These are phyloP conservation scores for Aspergillus asperescens DNA, from an alignment of 495 filamentous ascomycete genomes.

Conservation along the genomic window DNA sequence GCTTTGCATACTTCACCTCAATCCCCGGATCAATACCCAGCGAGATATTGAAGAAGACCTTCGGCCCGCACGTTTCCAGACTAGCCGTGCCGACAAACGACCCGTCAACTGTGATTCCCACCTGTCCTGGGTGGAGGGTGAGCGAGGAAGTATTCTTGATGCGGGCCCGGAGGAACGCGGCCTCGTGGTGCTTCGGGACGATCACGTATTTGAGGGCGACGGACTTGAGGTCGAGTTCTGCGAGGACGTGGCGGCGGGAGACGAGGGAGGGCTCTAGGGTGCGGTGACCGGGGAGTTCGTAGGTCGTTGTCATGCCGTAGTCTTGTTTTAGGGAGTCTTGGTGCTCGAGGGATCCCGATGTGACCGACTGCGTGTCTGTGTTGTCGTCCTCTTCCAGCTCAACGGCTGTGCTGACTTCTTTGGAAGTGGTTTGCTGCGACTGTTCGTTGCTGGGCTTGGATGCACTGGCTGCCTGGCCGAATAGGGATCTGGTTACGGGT, in stretches of 20 bases:
- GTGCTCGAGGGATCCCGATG: slow-evolving; percentile 14
- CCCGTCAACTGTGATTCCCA: slow-evolving; percentile 63
- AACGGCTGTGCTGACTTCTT: background rate
- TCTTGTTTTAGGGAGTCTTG: slow-evolving; percentile 32
- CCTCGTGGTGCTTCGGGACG: slow-evolving; percentile 60
- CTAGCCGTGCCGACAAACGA: slow-evolving; percentile 59
- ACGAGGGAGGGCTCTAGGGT: slow-evolving; percentile 40
- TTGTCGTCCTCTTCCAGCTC: slow-evolving; percentile 2
- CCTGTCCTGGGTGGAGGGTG: slow-evolving; percentile 54
- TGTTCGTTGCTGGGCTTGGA: background rate
- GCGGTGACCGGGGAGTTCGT: slow-evolving; percentile 52
- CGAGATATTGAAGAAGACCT: slow-evolving; percentile 54
- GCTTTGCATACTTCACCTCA: slow-evolving; percentile 56
- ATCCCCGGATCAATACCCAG: slow-evolving; percentile 64
- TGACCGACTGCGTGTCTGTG: background rate
- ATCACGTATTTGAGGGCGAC: slow-evolving; percentile 46
- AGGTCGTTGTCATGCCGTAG: slow-evolving; percentile 57
- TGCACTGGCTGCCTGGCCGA: background rate
- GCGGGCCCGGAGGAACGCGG: slow-evolving; percentile 61
- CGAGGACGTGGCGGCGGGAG: slow-evolving; percentile 40
- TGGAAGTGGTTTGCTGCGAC: background rate
- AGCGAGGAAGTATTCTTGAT: slow-evolving; percentile 55
- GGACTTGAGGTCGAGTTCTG: slow-evolving; percentile 33
- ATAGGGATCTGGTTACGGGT: background rate
- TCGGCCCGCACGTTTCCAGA: slow-evolving; percentile 53